phyloP scores from a whole-genome alignment of 1,284 basidiomycete genomes.

The Entoloma clypeatum region DNA sequence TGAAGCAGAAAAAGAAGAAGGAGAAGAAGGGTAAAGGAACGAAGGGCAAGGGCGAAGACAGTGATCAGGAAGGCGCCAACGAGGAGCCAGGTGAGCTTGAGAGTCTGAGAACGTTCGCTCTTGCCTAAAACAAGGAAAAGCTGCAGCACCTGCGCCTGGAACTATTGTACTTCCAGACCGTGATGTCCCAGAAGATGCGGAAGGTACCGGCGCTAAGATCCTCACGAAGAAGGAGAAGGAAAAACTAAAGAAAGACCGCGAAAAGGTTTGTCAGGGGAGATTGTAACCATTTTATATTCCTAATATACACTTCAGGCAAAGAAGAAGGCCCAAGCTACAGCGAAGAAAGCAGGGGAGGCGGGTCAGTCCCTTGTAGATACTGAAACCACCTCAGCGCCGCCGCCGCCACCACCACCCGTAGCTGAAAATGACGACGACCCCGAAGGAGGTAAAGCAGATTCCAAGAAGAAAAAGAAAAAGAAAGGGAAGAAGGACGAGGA shows the following conservation, averaged over 20 bases:
- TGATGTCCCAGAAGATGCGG: constrained; percentile 42
- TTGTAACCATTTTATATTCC: neutral
- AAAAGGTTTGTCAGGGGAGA: constrained; percentile 59
- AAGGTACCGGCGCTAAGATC: constrained; percentile 54
- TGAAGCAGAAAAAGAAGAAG: constrained; percentile 54
- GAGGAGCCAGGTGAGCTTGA: constrained; percentile 19
- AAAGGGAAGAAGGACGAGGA: constrained; percentile 80
- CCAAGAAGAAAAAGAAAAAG: constrained; percentile 86
- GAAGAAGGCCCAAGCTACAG: constrained; percentile 90
- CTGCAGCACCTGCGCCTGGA: constrained; percentile 26
- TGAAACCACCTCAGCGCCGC: constrained; percentile 27
- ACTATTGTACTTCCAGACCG: constrained; percentile 27
- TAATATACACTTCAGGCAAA: constrained; percentile 60
- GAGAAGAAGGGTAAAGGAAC: constrained; percentile 57
- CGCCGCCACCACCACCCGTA: constrained; percentile 33
- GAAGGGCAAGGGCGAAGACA: constrained; percentile 46
- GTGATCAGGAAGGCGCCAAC: constrained; percentile 37
- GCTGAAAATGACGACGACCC: constrained; percentile 55
- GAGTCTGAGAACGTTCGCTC: constrained; percentile 5
- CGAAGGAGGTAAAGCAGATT: constrained; percentile 55
- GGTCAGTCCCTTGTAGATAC: constrained; percentile 27
- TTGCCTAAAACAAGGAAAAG: constrained; percentile 19
- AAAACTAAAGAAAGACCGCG: constrained; percentile 89
- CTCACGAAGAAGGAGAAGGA: constrained; percentile 93
- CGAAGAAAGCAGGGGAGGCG: constrained; percentile 63